phyloP scores from a whole-genome alignment of 495 filamentous ascomycete species.

The Penicillium canariense region DNA sequence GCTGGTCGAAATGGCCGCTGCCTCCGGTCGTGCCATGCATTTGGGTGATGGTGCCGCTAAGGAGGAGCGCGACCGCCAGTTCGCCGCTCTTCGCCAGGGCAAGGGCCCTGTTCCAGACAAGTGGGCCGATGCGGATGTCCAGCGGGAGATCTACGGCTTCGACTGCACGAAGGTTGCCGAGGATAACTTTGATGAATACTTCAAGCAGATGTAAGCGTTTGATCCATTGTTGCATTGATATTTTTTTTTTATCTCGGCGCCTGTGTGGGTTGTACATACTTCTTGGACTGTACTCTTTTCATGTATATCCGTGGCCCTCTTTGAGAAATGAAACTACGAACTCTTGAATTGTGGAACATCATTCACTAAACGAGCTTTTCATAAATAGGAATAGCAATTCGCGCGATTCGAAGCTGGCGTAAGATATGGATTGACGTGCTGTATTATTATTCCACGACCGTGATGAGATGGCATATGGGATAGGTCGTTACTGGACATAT shows the following conservation, averaged over 20 bases:
- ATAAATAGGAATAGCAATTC: slow-evolving; percentile 2
- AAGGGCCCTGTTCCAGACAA: slow-evolving; percentile 67
- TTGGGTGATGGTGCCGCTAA: slow-evolving; percentile 72
- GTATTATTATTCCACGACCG: not conserved
- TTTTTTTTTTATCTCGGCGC: not conserved
- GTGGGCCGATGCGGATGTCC: slow-evolving; percentile 78
- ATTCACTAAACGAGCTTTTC: slow-evolving; percentile 2
- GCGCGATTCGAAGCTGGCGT: slow-evolving; percentile 12
- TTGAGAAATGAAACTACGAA: slow-evolving; percentile 1
- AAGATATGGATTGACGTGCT: not conserved
- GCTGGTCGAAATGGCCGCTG: slow-evolving; percentile 69
- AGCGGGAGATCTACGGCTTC: slow-evolving; percentile 71
- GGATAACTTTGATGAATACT: slow-evolving; percentile 60
- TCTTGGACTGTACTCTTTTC: not conserved
- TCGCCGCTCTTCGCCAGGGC: slow-evolving; percentile 58
- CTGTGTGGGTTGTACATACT: not conserved
- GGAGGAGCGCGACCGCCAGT: slow-evolving; percentile 71
- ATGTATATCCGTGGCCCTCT: slow-evolving; percentile 10
- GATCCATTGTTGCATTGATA: not conserved
- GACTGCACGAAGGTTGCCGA: slow-evolving; percentile 62
- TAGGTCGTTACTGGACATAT: not conserved
- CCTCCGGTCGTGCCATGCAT: slow-evolving; percentile 65
- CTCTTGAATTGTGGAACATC: not conserved
- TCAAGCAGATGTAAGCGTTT: slow-evolving; percentile 38
- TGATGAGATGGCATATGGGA: not conserved